phyloP scores from a whole-genome alignment of 768 basidiomycete genomes.

The Tylopilus plumbeoviolaceoides region DNA sequence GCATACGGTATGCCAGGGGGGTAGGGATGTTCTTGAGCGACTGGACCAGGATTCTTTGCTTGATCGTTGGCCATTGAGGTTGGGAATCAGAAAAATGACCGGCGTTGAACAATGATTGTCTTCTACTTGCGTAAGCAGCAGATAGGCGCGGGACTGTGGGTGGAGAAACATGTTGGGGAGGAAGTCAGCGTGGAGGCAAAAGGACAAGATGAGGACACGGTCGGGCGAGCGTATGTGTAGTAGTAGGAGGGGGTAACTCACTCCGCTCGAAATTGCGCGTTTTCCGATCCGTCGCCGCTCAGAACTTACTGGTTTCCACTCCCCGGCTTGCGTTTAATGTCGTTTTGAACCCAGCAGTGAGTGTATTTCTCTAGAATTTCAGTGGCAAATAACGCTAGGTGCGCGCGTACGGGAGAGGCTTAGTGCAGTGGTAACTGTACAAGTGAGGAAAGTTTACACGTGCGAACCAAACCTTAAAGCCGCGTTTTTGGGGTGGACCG shows the following conservation, averaged over 20 bases:
- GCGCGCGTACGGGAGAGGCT: slow-evolving; percentile 6
- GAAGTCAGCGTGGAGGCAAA: slow-evolving; percentile 5
- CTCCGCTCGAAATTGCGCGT: slow-evolving; percentile 36
- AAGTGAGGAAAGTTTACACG: slow-evolving; percentile 27
- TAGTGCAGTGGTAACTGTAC: slow-evolving; percentile 24
- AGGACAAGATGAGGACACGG: slow-evolving; percentile 3
- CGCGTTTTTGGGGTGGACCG: slow-evolving; percentile 26
- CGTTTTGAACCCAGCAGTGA: slow-evolving; percentile 11
- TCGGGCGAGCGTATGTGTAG: slow-evolving; percentile 1
- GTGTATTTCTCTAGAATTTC: slow-evolving; percentile 10
- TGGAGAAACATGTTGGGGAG: slow-evolving; percentile 18
- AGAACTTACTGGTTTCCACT: slow-evolving; percentile 23
- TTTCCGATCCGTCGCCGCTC: slow-evolving; percentile 38
- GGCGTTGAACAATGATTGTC: slow-evolving; percentile 18
- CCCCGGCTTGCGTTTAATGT: slow-evolving; percentile 9
- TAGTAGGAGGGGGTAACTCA: slow-evolving; percentile 21
- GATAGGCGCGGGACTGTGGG: slow-evolving; percentile 25
- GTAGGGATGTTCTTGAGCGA: slow-evolving; percentile 34
- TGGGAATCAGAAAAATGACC: slow-evolving; percentile 26
- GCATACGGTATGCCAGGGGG: slow-evolving; percentile 25
- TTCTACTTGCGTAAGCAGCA: slow-evolving; percentile 32
- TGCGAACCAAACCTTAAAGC: slow-evolving; percentile 31
- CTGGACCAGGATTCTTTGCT: slow-evolving; percentile 32
- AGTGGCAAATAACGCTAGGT: slow-evolving; percentile 4
- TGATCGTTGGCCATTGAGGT: slow-evolving; percentile 30